Conservation (phyloP, 148 eudicot species). For the Vaccinium corymbosum region DNA sequence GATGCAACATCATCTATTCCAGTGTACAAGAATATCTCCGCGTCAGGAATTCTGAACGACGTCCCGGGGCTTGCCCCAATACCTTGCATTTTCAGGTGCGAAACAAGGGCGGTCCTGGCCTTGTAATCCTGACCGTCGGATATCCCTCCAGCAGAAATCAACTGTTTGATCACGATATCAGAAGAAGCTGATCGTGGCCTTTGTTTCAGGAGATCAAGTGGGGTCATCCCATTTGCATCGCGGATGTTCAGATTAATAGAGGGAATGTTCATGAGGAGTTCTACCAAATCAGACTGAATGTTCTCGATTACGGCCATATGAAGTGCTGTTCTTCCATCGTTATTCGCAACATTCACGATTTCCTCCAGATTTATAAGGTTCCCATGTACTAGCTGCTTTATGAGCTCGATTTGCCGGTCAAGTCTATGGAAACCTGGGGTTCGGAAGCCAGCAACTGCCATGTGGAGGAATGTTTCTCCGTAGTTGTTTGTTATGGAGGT, state of each 20-base stretch:
- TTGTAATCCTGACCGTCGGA: slow-evolving; percentile 29
- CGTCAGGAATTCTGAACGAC: slow-evolving; percentile 70
- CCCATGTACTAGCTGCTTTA: slow-evolving; percentile 40
- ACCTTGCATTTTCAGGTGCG: slow-evolving; percentile 46
- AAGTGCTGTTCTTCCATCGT: slow-evolving; percentile 71
- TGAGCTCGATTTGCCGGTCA: slow-evolving; percentile 59
- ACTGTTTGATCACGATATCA: slow-evolving; percentile 39
- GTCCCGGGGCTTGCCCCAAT: slow-evolving; percentile 79
- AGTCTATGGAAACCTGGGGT: slow-evolving; percentile 60
- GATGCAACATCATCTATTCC: slow-evolving; percentile 32
- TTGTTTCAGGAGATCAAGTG: slow-evolving; percentile 68
- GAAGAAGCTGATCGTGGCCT: slow-evolving; percentile 45
- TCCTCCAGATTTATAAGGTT: slow-evolving; percentile 38
- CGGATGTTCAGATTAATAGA: slow-evolving; percentile 42
- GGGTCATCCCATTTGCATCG: slow-evolving; percentile 55
- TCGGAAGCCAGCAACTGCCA: slow-evolving; percentile 71
- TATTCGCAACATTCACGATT: slow-evolving; percentile 53
- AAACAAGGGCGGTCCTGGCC: slow-evolving; percentile 34
- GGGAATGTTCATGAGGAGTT: slow-evolving; percentile 52
- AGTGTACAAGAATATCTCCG: slow-evolving; percentile 50
- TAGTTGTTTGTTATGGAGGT: slow-evolving; percentile 40
- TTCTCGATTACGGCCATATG: slow-evolving; percentile 67
- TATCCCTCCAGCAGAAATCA: slow-evolving; percentile 59
- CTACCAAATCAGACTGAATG: slow-evolving; percentile 47
- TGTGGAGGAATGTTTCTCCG: slow-evolving; percentile 80